Percentiles rank a stretch among this genome's conserved stretches.
Evolutionary conservation across 805 yeast species (phyloP).

Genomic region (Metschnikowia anglica): DNA sequence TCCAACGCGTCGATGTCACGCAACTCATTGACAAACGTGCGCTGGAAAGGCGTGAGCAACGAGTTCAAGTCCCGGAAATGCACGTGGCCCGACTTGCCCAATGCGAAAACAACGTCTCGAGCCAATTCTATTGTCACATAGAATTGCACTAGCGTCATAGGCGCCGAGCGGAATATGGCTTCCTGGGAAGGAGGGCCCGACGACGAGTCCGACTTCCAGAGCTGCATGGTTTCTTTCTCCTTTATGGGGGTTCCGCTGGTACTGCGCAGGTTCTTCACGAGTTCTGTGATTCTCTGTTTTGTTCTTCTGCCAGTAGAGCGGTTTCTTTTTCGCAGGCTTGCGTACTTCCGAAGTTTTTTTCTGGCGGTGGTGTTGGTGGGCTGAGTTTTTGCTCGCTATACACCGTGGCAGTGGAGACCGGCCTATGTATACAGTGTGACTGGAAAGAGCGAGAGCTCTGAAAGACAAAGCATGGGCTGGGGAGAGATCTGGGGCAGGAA

Average conservation of each 20-base stretch:
- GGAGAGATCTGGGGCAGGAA: too few relatives aligned
- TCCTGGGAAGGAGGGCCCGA: conserved; percentile 22
- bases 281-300: too few relatives aligned
- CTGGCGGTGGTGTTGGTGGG: too few relatives aligned
- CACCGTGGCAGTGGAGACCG: conserved; percentile 2
- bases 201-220: conserved; percentile 4
- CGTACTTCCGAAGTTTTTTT: too few relatives aligned
- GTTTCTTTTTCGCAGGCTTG: too few relatives aligned
- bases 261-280: neutral
- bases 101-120: conserved; percentile 77
- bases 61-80: conserved; percentile 86
- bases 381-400: neutral
- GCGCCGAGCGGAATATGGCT: conserved; percentile 77
- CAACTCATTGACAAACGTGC: conserved; percentile 86
- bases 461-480: too few relatives aligned
- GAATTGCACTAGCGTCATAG: conserved; percentile 90
- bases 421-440: too few relatives aligned
- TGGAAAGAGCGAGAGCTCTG: too few relatives aligned
- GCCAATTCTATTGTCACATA: conserved; percentile 89
- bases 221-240: conserved; percentile 5
- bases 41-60: conserved; percentile 79
- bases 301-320: too few relatives aligned
- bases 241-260: neutral
- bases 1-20: conserved; percentile 80
- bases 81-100: conserved; percentile 82